phyloP scores from a whole-genome alignment of 2,329 filamentous ascomycete species.

The Sclerotinia subarctica region DNA sequence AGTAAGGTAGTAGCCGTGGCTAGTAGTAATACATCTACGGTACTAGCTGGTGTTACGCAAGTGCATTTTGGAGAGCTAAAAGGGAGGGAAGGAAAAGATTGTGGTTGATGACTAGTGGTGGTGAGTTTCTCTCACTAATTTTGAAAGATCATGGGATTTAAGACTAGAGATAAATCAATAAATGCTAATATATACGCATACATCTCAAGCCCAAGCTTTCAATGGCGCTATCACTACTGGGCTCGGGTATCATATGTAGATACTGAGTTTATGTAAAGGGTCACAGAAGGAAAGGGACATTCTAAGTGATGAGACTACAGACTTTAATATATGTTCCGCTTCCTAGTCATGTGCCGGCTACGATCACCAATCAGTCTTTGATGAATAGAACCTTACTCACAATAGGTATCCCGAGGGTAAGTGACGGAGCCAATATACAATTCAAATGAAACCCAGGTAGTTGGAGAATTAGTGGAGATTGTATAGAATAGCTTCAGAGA shows the following conservation, averaged over 20 bases:
- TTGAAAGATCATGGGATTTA: background rate
- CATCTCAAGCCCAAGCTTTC: background rate
- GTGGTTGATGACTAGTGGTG: constrained; percentile 25
- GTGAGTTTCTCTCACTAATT: constrained; percentile 19
- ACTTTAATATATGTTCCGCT: background rate
- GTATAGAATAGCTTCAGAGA: no score
- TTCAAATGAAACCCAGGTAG: no score
- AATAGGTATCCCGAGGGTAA: background rate
- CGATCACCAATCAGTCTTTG: background rate
- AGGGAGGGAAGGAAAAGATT: constrained; percentile 13
- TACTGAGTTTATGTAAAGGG: constrained; percentile 2
- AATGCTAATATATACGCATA: background rate
- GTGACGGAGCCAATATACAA: no score
- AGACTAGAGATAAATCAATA: background rate
- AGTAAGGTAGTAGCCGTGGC: constrained; percentile 16
- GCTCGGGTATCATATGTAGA: constrained; percentile 4
- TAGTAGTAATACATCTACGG: constrained; percentile 20
- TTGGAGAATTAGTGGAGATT: no score
- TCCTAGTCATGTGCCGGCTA: no score
- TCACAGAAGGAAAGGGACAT: no score
- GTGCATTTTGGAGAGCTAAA: constrained; percentile 23
- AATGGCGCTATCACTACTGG: background rate
- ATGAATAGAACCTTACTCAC: background rate
- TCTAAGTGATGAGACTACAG: background rate
- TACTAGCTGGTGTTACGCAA: constrained; percentile 26